Conservation (phyloP, 768 basidiomycete species). For the Trametes cubensis region DNA sequence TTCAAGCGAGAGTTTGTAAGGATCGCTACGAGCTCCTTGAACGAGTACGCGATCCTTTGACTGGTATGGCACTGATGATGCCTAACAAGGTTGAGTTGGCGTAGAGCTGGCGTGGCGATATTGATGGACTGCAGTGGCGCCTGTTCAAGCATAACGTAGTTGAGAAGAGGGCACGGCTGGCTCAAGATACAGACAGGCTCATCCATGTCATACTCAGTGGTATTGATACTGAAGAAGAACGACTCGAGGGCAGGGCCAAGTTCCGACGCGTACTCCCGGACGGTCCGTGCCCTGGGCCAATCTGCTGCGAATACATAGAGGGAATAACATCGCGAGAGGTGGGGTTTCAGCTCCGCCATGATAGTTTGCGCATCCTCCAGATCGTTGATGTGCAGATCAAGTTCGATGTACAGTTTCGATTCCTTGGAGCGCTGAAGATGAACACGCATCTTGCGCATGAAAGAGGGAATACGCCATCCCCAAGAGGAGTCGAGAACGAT, state of each 20-base stretch:
- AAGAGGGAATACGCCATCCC: constrained; percentile 31
- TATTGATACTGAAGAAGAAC: constrained; percentile 34
- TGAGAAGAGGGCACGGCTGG: constrained; percentile 32
- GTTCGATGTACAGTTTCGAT: constrained; percentile 33
- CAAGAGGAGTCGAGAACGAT: constrained; percentile 33
- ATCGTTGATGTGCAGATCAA: constrained; percentile 34
- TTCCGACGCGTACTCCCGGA: constrained; percentile 26
- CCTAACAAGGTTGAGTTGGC: constrained; percentile 29
- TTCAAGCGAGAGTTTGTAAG: constrained; percentile 27
- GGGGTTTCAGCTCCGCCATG: constrained; percentile 32
- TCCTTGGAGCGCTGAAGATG: constrained; percentile 34
- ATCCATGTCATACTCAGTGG: constrained; percentile 31
- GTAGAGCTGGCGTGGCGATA: constrained; percentile 30
- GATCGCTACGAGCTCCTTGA: constrained; percentile 31
- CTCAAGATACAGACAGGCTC: constrained; percentile 32
- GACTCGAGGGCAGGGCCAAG: constrained; percentile 34
- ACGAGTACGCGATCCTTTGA: constrained; percentile 25
- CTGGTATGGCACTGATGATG: constrained; percentile 30
- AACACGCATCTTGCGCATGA: constrained; percentile 31
- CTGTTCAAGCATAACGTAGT: constrained; percentile 33
- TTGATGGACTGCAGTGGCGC: constrained; percentile 33
- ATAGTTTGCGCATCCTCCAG: constrained; percentile 28
- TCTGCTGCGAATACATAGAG: constrained; percentile 34
- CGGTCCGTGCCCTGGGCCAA: constrained; percentile 32
- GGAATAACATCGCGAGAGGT: constrained; percentile 35